Conservation (phyloP, 75 land plant genomes). For the Ceratopteris richardii region DNA sequence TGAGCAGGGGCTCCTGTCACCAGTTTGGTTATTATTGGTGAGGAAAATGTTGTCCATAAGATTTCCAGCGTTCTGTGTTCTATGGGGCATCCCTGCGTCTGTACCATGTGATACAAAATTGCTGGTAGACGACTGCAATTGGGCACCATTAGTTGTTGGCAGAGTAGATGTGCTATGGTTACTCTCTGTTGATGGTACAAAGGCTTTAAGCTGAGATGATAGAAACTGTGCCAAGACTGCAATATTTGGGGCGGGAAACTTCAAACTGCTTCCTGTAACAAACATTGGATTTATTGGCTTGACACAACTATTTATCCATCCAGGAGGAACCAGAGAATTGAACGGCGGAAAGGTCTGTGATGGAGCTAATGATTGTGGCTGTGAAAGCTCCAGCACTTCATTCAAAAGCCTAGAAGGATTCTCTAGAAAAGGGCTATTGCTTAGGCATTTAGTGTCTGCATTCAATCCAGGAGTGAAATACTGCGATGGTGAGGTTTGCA, state of each 20-base stretch:
- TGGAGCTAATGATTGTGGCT: background rate
- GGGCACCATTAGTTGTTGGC: background rate
- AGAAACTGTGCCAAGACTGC: conserved; percentile 29
- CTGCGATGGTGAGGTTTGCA: conserved; percentile 6
- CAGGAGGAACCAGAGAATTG: conserved; percentile 6
- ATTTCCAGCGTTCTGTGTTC: background rate
- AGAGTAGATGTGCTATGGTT: background rate
- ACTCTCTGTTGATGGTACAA: conserved; percentile 6
- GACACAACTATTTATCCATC: conserved; percentile 2
- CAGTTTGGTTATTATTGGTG: background rate
- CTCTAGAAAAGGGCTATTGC: no score
- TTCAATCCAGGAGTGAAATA: background rate
- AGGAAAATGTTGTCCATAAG: background rate
- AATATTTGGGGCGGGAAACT: conserved; percentile 18
- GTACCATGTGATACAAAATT: background rate
- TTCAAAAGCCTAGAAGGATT: no score
- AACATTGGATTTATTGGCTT: conserved; percentile 6
- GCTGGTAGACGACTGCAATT: background rate
- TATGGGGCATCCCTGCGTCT: background rate
- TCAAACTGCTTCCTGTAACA: background rate
- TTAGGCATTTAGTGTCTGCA: background rate
- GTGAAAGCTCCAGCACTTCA: no score
- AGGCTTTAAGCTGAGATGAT: conserved; percentile 24
- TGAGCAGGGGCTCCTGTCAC: no score
- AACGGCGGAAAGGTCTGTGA: conserved; percentile 6